These are phyloP conservation scores for Gracilaria domingensis DNA, from an alignment of 23 red algal species.

Conservation along the genomic window DNA sequence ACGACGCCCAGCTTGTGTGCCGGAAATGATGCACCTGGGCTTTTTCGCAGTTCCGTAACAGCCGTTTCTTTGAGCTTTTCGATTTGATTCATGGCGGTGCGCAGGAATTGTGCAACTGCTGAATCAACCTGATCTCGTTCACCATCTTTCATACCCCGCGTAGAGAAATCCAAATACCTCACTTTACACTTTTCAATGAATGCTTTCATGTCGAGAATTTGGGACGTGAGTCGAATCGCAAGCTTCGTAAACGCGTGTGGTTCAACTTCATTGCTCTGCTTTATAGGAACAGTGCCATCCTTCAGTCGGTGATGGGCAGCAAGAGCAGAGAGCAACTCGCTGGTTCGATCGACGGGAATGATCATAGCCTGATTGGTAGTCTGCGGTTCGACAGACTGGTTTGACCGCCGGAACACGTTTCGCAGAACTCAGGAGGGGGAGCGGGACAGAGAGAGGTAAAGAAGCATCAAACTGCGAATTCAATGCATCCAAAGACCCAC, in stretches of 20 bases:
- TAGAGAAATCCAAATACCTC: constrained; percentile 59
- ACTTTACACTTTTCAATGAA: constrained; percentile 25
- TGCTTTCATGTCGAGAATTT: constrained; percentile 46
- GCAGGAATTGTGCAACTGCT: constrained; percentile 46
- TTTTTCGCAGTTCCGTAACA: constrained; percentile 16
- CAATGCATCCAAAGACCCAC: neutral
- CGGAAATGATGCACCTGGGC: constrained; percentile 49
- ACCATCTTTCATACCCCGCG: constrained; percentile 46
- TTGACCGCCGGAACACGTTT: neutral
- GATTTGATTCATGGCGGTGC: constrained; percentile 38
- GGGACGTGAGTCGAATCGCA: constrained; percentile 30
- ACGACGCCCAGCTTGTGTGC: constrained; percentile 64
- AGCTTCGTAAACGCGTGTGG: constrained; percentile 47
- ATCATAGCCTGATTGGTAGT: constrained; percentile 22
- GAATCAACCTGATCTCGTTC: constrained; percentile 61
- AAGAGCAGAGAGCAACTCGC: constrained; percentile 39
- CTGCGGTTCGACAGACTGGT: neutral
- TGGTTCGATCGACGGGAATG: constrained; percentile 54
- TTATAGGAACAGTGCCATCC: neutral
- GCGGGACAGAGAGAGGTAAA: neutral
- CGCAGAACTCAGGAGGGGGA: neutral
- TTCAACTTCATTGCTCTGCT: constrained; percentile 23
- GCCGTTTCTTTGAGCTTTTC: constrained; percentile 55
- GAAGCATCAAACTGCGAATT: neutral
- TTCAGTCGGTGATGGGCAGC: constrained; percentile 40